Evolutionary conservation across 2,329 filamentous ascomycete species (phyloP).

Genomic region (Pseudopithomyces maydicus): DNA sequence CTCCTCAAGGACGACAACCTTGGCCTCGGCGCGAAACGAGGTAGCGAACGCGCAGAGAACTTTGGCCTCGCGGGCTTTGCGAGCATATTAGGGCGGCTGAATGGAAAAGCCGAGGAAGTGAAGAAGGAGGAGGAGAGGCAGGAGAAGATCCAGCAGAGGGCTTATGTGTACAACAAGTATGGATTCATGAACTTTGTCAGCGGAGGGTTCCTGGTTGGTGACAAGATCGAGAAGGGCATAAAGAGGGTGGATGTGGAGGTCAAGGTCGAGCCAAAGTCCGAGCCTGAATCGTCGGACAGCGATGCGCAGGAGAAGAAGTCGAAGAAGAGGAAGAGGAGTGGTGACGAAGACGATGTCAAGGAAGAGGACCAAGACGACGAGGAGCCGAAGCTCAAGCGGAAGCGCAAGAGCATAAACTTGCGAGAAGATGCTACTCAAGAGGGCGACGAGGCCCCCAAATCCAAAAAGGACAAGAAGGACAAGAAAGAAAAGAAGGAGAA

Average conservation of each 20-base stretch:
- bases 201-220: conserved; percentile 74
- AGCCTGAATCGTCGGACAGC: conserved; percentile 40
- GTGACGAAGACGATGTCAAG: conserved; percentile 33
- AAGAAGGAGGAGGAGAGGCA: conserved; percentile 71
- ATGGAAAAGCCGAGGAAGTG: conserved; percentile 80
- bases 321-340: conserved; percentile 41
- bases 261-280: conserved; percentile 52
- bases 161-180: conserved; percentile 76
- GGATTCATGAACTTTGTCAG: conserved; percentile 84
- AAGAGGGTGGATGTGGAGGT: conserved; percentile 39
- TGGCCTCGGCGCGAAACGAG: conserved; percentile 81
- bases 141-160: conserved; percentile 71
- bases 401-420: conserved; percentile 44
- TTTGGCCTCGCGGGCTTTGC: conserved; percentile 88
- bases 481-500: conserved; percentile 45
- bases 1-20: conserved; percentile 88
- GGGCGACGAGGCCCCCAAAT: conserved; percentile 13
- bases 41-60: conserved; percentile 69
- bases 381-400: conserved; percentile 40
- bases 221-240: conserved; percentile 59
- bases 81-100: conserved; percentile 83
- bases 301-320: conserved; percentile 34
- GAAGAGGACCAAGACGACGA: conserved; percentile 33
- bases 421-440: conserved; percentile 34
- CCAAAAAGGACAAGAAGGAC: conserved; percentile 33